A percentile compares a stretch with the other conserved stretches of the same genome.
Evolutionary conservation across 495 filamentous ascomycete species (phyloP).

Genomic region (Hypoxylon lenormandii): DNA sequence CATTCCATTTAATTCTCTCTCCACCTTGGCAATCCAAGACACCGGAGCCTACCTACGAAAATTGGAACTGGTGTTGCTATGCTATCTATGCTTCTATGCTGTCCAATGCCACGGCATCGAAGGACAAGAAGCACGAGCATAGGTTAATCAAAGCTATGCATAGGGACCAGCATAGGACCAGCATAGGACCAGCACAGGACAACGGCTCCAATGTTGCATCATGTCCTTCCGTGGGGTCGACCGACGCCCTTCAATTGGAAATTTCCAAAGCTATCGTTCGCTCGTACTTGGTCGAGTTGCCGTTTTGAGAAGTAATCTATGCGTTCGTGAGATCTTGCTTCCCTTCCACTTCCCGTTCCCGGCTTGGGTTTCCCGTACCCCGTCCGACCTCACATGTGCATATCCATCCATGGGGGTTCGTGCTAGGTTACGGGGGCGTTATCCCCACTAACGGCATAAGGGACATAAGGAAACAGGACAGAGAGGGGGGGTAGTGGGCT

Average conservation of each 20-base stretch:
- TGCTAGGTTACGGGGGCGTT: conserved; percentile 34
- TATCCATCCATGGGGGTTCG: conserved; percentile 42
- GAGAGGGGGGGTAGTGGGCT: background rate
- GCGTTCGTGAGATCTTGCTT: conserved; percentile 32
- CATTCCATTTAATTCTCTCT: conserved; percentile 39
- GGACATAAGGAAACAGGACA: background rate
- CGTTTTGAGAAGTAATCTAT: conserved; percentile 28
- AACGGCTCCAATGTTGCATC: conserved; percentile 35
- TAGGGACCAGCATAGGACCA: conserved; percentile 19
- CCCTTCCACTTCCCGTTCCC: conserved; percentile 34
- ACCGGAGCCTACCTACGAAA: conserved; percentile 20
- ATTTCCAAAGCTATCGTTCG: conserved; percentile 2
- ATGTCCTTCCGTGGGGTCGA: conserved; percentile 20
- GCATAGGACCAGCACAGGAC: conserved; percentile 18
- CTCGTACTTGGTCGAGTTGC: conserved; percentile 24
- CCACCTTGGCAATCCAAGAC: conserved; percentile 25
- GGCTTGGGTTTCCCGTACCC: conserved; percentile 37
- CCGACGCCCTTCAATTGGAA: conserved; percentile 30
- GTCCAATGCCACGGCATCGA: conserved; percentile 37
- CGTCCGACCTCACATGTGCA: conserved; percentile 46
- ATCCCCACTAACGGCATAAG: conserved; percentile 31
- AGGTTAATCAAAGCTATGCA: no score
- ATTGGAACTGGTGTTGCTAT: conserved; percentile 10
- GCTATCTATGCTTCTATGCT: no score
- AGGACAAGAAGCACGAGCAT: background rate